Base-by-base conservation (phyloP, 495 filamentous ascomycete genomes). In the Lichina pygmaea region DNA sequence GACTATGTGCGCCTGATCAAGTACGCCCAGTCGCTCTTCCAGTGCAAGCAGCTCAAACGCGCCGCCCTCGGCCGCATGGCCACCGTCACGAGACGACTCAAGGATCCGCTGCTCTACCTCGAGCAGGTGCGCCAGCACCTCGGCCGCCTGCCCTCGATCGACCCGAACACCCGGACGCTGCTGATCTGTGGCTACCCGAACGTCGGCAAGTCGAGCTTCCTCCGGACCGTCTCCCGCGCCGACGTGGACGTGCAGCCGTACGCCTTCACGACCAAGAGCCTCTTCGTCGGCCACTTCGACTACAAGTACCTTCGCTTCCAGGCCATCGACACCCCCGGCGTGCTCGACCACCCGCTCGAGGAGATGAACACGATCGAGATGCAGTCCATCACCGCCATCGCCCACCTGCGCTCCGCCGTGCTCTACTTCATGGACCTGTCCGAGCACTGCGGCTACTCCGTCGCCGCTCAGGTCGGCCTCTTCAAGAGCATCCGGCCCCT, bases 331-430 rank as follows among this genome's bases (percentile, higher is more conserved):
- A 93, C 70, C 51, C 86, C 86, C 10, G 89, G 89, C 60, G 93
- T 97, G 57, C 66, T 95, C 47, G 89, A 97, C 56, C 91, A 97
- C 58, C 91, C 89, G 11, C 70, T 97, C 8, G 91, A 95, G 62
- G 89, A 97, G 64, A 97, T 97, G 89, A 97, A 95, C 63, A 94
- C 89, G 8, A 97, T 97, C 58, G 91, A 97, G 61, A 94, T 95
- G 86, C 89, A 84, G 59, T 85, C 78, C 12, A 94, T 97, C 50
- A 94, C 86, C 10, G 89, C 89, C 8, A 91, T 97, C 61, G 89
- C 89, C 40, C 89, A 97, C 68, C 65, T 97, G 48, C 75, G 89
- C 43, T 86, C 82, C 32, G 86, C 86, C 24, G 85, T 95, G 47
- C 65, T 93, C 46, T 97, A 94, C 62, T 97, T 97, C 62, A 93